A percentile compares a stretch with the other conserved stretches of the same genome.
These are phyloP conservation scores for Fusarium redolens DNA, from an alignment of 2,329 filamentous ascomycete genomes.

Conservation along the genomic window DNA sequence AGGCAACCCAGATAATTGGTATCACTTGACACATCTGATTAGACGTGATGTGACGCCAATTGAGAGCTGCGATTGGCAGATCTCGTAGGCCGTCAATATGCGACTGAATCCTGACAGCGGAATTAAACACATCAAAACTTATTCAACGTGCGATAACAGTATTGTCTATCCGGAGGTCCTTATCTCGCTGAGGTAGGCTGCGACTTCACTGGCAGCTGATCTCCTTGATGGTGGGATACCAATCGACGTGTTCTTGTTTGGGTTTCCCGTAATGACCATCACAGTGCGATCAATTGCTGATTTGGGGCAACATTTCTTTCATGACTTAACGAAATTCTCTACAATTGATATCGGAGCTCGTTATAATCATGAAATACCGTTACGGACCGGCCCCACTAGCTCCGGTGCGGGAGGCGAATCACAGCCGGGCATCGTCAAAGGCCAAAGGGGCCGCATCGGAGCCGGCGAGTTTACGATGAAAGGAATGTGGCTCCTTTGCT, in stretches of 20 bases:
- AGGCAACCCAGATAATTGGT: constrained; percentile 20
- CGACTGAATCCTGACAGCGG: constrained; percentile 23
- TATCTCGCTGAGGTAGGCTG: constrained; percentile 8
- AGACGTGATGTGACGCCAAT: constrained; percentile 27
- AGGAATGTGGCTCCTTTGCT: constrained; percentile 23
- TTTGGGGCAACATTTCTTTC: not conserved
- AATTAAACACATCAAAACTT: constrained; percentile 22
- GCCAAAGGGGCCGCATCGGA: constrained; percentile 4
- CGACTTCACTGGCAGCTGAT: constrained; percentile 1
- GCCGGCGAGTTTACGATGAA: constrained; percentile 9
- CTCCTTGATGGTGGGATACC: constrained; percentile 6
- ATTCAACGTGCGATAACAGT: not conserved
- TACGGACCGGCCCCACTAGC: constrained; percentile 29
- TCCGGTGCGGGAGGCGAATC: constrained; percentile 22
- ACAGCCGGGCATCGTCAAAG: not conserved
- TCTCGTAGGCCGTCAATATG: constrained; percentile 24
- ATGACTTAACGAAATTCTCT: not conserved
- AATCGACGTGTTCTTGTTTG: not conserved
- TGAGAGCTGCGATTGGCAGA: constrained; percentile 26
- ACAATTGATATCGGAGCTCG: not conserved
- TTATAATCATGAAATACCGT: constrained; percentile 1
- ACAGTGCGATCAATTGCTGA: not conserved
- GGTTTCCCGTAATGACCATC: not conserved
- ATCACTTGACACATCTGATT: constrained; percentile 33
- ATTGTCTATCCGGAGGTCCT: not conserved